phyloP scores from a whole-genome alignment of 2,329 filamentous ascomycete species.

The Polychaeton citri region DNA sequence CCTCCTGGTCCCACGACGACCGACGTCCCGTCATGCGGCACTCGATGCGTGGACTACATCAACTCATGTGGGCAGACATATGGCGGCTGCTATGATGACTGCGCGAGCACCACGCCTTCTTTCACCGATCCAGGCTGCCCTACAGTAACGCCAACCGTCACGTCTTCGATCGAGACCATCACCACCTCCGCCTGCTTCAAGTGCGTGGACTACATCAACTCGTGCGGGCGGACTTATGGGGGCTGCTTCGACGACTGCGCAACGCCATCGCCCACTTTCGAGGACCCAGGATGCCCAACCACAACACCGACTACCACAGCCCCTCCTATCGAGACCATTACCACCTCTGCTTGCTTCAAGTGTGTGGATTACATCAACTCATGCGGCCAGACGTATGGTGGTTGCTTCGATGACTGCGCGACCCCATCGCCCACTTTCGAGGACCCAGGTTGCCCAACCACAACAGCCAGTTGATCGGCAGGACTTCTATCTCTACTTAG shows the following conservation, averaged over 20 bases:
- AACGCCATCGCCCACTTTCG: too few species aligned
- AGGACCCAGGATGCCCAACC: too few species aligned
- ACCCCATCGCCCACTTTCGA: too few species aligned
- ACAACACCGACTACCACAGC: not conserved
- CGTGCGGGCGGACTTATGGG: not conserved
- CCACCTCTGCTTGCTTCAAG: too few species aligned
- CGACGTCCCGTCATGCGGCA: too few species aligned
- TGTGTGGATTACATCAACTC: constrained; percentile 15
- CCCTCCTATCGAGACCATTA: constrained; percentile 3
- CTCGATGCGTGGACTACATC: constrained; percentile 15
- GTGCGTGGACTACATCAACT: constrained; percentile 10
- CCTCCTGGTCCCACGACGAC: too few species aligned
- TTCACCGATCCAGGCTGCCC: constrained; percentile 7
- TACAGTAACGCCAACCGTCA: not conserved
- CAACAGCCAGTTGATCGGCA: not conserved
- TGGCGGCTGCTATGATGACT: constrained; percentile 12
- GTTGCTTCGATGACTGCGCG: constrained; percentile 11
- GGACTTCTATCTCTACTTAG: constrained; percentile 1
- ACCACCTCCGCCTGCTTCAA: too few species aligned
- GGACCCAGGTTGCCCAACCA: too few species aligned
- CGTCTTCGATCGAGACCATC: constrained; percentile 2
- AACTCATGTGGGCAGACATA: constrained; percentile 12
- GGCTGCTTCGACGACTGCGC: not conserved
- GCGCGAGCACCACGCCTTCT: constrained; percentile 9
- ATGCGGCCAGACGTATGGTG: constrained; percentile 12